Percentiles rank a stretch among this genome's conserved stretches.
These are phyloP conservation scores for Pestalotiopsis sp. DNA, from an alignment of 2,329 filamentous ascomycete genomes.

Conservation along the genomic window DNA sequence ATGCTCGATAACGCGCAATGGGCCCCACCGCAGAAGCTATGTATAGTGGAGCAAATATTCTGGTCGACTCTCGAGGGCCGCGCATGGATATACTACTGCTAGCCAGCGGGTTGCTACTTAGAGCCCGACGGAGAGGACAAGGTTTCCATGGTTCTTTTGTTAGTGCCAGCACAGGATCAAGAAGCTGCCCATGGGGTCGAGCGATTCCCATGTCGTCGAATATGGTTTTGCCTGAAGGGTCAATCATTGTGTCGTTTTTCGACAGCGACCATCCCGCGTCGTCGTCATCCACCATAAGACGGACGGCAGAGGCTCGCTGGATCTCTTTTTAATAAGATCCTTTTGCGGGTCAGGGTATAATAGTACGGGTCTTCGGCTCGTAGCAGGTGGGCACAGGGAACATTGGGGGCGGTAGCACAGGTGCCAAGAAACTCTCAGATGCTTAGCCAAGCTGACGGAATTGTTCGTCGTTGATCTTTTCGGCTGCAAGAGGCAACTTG, in stretches of 20 bases:
- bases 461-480: neutral
- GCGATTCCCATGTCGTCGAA: no score
- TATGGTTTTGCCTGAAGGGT: no score
- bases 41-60: constrained; percentile 1
- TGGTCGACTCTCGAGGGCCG: neutral
- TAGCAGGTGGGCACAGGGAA: neutral
- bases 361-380: neutral
- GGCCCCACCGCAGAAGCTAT: constrained; percentile 1
- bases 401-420: neutral
- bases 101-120: neutral
- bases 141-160: no score
- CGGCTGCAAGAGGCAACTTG: neutral
- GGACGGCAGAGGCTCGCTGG: neutral
- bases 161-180: no score
- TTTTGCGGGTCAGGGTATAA: neutral
- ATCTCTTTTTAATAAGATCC: neutral
- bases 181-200: no score
- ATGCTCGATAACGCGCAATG: constrained; percentile 2
- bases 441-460: neutral
- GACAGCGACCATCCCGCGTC: no score
- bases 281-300: neutral
- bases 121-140: neutral
- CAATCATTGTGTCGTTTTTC: no score
- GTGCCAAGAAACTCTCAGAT: constrained; percentile 2
- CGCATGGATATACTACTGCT: neutral